Conservation (phyloP, 805 yeast genomes). For the Yarrowia sp. region DNA sequence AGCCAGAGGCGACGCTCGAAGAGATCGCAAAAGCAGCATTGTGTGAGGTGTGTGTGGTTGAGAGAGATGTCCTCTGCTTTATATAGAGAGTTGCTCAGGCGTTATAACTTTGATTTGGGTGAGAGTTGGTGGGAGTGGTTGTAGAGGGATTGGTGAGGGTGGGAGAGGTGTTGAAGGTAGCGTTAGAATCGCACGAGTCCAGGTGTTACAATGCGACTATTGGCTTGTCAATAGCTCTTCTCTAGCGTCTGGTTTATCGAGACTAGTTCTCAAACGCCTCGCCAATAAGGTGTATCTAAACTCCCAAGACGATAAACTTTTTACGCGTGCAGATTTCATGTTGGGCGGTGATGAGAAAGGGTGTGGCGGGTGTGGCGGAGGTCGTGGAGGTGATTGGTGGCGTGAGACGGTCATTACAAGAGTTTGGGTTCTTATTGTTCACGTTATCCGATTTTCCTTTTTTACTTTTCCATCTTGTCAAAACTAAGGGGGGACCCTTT, state of each 20-base stretch:
- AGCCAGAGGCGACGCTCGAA: neutral
- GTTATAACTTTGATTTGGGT: too few relatives aligned
- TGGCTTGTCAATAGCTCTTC: neutral
- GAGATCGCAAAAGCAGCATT: conserved; percentile 4
- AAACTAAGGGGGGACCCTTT: too few relatives aligned
- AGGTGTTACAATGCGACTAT: too few relatives aligned
- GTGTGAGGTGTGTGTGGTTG: neutral
- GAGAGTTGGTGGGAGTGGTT: too few relatives aligned
- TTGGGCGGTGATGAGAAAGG: conserved; percentile 3
- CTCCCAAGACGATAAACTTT: conserved; percentile 19
- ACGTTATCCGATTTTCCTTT: too few relatives aligned
- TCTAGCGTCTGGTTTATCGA: neutral
- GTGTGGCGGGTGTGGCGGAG: neutral
- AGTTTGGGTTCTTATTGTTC: neutral
- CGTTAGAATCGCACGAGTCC: too few relatives aligned
- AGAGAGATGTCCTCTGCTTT: neutral
- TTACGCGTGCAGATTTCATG: neutral
- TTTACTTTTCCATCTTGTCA: too few relatives aligned
- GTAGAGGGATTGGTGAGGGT: too few relatives aligned
- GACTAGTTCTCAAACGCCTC: neutral
- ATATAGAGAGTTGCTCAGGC: too few relatives aligned
- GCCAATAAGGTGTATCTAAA: neutral
- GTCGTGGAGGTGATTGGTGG: neutral
- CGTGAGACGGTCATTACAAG: neutral
- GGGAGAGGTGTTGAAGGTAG: too few relatives aligned